Evolutionary conservation across 192 early-diverging fungal species (phyloP).

Genomic region (Phycomyces nitens): DNA sequence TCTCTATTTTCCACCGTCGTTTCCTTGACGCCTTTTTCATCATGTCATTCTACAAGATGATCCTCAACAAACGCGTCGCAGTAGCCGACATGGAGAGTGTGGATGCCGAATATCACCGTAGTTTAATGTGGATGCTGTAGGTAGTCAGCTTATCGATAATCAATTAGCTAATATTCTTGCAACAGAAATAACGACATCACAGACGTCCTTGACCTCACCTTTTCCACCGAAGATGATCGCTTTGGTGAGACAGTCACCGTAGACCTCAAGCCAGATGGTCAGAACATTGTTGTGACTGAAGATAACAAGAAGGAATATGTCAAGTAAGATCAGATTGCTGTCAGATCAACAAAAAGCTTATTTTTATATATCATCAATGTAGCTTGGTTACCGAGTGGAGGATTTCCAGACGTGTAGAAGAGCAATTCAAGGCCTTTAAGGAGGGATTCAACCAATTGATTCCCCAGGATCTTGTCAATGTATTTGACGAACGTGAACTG

Average conservation of each 20-base stretch:
- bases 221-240: slow-evolving; percentile 86
- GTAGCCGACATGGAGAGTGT: slow-evolving; percentile 94
- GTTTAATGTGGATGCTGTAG: slow-evolving; percentile 89
- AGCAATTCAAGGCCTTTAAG: slow-evolving; percentile 92
- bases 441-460: slow-evolving; percentile 95
- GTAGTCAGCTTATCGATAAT: slow-evolving; percentile 11
- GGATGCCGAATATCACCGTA: slow-evolving; percentile 88
- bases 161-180: neutral
- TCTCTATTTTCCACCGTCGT: slow-evolving; percentile 95
- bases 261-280: slow-evolving; percentile 85
- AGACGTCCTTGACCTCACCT: slow-evolving; percentile 82
- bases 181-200: slow-evolving; percentile 81
- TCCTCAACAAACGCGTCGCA: slow-evolving; percentile 84
- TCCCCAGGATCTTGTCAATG: slow-evolving; percentile 89
- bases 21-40: slow-evolving; percentile 97
- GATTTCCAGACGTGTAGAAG: slow-evolving; percentile 86
- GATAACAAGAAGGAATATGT: slow-evolving; percentile 97
- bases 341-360: too few species aligned
- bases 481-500: slow-evolving; percentile 97
- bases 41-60: slow-evolving; percentile 97
- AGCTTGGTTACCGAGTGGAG: slow-evolving; percentile 82
- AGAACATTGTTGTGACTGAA: slow-evolving; percentile 86
- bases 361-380: neutral
- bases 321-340: slow-evolving; percentile 44
- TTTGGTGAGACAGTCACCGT: slow-evolving; percentile 88